Evolutionary conservation across 805 yeast species (phyloP), one percentile per base, ranked within the genome.

Genomic region (Yamadazyma sp.): DNA sequence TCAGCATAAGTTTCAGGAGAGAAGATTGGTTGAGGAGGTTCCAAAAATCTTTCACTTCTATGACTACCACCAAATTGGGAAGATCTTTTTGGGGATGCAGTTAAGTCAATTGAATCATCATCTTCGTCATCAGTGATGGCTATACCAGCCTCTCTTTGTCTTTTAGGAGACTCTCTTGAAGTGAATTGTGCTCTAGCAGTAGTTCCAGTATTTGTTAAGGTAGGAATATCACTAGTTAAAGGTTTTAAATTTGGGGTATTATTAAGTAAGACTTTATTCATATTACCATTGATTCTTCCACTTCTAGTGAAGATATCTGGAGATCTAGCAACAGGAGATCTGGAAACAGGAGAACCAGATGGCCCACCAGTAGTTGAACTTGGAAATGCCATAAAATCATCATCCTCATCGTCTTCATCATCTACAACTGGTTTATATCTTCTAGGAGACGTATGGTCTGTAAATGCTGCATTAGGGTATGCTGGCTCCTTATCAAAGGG

Each of bases 101-200:
- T 47, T 13, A 56, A 40, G 30, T 53, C 52, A 16, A 48, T 57
- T 5, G 40, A 27, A 20, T 47, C 52, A 20, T 47, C 49, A 14
- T 50, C 53, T 11, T 56, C 62, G 16, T 56, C 62, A 30, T 67
- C 66, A 13, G 55, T 61, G 11, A 80, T 69, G 10, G 73, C 58
- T 4, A 79, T 62, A 5, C 80, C 69, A 4, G 68, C 66, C 25
- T 48, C 54, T 25, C 62, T 65, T 27, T 70, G 70, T 53, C 88
- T 74, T 37, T 68, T 73, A 22, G 95, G 93, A 0, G 94, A 80
- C 55, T 85, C 89, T 45, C 76, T 60, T 35, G 76, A 63, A 3
- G 93, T 81, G 48, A 73, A 82, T 33, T 72, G 75, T 27, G 86
- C 80, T 58, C 94, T 69, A 7, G 83, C 76, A 6, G 85, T 76